Evolutionary conservation across 108 stramenopile species (phyloP).

Genomic region (Cyclostephanos invisitatus): DNA sequence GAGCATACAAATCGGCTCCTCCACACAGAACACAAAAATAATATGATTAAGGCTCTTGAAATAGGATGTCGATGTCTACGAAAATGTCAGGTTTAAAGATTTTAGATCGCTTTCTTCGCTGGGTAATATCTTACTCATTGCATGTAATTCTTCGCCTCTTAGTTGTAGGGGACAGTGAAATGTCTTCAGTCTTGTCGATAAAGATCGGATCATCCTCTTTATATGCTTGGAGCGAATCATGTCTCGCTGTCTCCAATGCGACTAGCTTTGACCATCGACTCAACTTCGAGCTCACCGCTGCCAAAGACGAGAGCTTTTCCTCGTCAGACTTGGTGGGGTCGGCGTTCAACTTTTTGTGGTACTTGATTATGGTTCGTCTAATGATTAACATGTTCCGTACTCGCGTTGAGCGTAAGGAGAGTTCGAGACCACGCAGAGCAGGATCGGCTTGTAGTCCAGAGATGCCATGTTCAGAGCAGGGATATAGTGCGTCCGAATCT

Average conservation of each 20-base stretch:
- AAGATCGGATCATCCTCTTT: constrained; percentile 17
- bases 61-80: no score
- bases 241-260: constrained; percentile 19
- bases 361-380: constrained; percentile 17
- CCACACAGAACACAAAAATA: no score
- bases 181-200: neutral
- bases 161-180: neutral
- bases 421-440: constrained; percentile 22
- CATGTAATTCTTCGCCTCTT: constrained; percentile 7
- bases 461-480: neutral
- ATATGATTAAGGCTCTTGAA: no score
- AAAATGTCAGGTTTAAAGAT: neutral
- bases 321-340: neutral
- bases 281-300: constrained; percentile 14
- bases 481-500: neutral
- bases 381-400: constrained; percentile 9
- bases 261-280: constrained; percentile 25
- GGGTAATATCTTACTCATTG: neutral
- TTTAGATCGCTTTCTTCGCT: neutral
- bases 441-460: constrained; percentile 13
- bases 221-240: constrained; percentile 15
- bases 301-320: constrained; percentile 10
- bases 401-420: constrained; percentile 5
- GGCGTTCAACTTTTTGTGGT: constrained; percentile 4
- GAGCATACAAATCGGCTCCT: no score